A percentile compares a stretch with the other conserved stretches of the same genome.
These are phyloP conservation scores for Fusarium sp. DNA, from an alignment of 2,329 filamentous ascomycete genomes.

Conservation along the genomic window DNA sequence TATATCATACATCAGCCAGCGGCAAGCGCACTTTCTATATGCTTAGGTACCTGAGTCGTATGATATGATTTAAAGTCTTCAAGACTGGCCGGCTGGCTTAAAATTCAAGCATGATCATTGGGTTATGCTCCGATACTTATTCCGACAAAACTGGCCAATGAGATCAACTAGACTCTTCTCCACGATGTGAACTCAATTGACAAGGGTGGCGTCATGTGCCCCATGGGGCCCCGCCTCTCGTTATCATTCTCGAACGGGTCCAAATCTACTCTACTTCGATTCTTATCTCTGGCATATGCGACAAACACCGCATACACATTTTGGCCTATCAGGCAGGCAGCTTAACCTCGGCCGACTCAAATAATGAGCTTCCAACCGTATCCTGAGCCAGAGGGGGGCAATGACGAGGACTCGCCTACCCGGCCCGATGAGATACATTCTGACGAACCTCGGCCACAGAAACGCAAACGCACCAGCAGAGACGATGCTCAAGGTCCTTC, in stretches of 20 bases:
- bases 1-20: no score
- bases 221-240: not conserved
- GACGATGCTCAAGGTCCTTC: not conserved
- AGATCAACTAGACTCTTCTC: not conserved
- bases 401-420: not conserved
- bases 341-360: not conserved
- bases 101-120: accelerated
- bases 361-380: not conserved
- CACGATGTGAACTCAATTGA: not conserved
- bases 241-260: not conserved
- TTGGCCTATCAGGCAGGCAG: not conserved
- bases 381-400: not conserved
- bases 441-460: not conserved
- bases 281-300: not conserved
- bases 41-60: no score
- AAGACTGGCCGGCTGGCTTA: not conserved
- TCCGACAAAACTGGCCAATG: not conserved
- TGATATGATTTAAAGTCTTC: no score
- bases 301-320: not conserved
- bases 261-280: not conserved
- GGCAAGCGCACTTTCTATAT: no score
- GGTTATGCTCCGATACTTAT: not conserved
- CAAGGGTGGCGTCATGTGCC: not conserved
- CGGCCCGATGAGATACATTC: not conserved
- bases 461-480: not conserved